phyloP scores from a whole-genome alignment of 225 moss, liverwort and hornwort species.

The Bryoerythrophyllum caledonicum region DNA sequence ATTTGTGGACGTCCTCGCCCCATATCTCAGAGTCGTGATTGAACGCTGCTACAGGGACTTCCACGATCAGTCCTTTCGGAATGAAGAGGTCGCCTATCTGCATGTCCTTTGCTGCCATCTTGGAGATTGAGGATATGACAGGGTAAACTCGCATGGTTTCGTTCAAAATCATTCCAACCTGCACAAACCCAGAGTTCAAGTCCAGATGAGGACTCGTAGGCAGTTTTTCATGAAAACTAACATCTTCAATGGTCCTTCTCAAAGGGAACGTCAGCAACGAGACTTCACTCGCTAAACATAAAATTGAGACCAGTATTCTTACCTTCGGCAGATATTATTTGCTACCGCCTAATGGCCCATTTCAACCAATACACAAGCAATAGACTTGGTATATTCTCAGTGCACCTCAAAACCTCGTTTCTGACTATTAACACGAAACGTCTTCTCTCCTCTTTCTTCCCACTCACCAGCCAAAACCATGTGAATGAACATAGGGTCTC shows the following conservation, averaged over 20 bases:
- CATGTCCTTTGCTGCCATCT: constrained; percentile 47
- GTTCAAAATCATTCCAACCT: constrained; percentile 77
- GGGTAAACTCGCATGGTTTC: constrained; percentile 69
- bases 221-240: not conserved
- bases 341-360: not conserved
- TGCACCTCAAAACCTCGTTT: too few relatives aligned
- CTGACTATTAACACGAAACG: not conserved
- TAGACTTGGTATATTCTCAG: not conserved
- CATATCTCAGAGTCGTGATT: constrained; percentile 66
- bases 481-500: not conserved
- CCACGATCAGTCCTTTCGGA: constrained; percentile 59
- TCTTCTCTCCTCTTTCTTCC: not conserved
- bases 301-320: not conserved
- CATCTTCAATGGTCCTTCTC: not conserved
- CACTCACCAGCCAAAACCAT: too few relatives aligned
- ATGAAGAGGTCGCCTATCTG: constrained; percentile 57
- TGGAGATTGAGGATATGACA: constrained; percentile 36
- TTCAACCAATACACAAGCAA: not conserved
- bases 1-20: constrained; percentile 64
- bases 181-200: constrained; percentile 14
- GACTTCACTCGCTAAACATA: not conserved
- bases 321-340: not conserved
- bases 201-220: not conserved
- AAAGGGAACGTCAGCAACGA: not conserved
- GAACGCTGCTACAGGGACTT: constrained; percentile 45